Evolutionary conservation across 1,284 basidiomycete genomes (phyloP).

Genomic region (Meripilus lineatus): DNA sequence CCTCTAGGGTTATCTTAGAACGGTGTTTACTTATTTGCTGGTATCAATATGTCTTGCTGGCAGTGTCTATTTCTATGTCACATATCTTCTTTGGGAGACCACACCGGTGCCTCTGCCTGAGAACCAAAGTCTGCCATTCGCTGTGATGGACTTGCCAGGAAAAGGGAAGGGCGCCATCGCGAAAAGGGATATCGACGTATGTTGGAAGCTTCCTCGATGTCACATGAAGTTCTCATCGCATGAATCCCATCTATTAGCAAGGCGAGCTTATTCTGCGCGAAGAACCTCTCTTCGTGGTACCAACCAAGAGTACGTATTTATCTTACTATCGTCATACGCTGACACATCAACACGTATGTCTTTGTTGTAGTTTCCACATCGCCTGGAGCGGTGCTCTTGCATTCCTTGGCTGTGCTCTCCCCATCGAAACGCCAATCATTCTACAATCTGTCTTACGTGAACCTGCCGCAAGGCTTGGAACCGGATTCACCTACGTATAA

Average conservation of each 20-base stretch:
- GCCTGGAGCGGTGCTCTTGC: constrained; percentile 38
- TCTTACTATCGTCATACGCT: not conserved
- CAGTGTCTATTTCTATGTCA: constrained; percentile 2
- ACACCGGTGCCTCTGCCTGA: not conserved
- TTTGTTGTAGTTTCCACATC: constrained; percentile 38
- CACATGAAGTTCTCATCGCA: not conserved
- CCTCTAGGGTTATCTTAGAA: not conserved
- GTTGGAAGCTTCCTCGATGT: constrained; percentile 4
- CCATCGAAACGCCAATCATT: constrained; percentile 34
- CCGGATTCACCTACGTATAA: constrained; percentile 30
- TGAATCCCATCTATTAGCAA: constrained; percentile 32
- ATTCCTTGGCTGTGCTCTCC: constrained; percentile 30
- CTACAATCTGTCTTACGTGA: constrained; percentile 50
- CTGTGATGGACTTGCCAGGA: constrained; percentile 32
- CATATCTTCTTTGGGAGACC: not conserved
- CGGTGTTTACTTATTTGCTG: not conserved
- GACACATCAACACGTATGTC: not conserved
- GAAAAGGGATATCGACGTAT: constrained; percentile 31
- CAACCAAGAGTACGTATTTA: constrained; percentile 36
- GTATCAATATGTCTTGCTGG: not conserved
- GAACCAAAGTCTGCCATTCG: constrained; percentile 15
- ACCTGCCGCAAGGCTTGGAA: constrained; percentile 37
- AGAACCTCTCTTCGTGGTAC: constrained; percentile 48
- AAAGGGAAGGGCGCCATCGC: constrained; percentile 39
- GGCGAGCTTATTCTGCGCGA: constrained; percentile 53